Base-by-base conservation (phyloP, 352 stramenopile species). In the Aphanomyces cochlioides region DNA sequence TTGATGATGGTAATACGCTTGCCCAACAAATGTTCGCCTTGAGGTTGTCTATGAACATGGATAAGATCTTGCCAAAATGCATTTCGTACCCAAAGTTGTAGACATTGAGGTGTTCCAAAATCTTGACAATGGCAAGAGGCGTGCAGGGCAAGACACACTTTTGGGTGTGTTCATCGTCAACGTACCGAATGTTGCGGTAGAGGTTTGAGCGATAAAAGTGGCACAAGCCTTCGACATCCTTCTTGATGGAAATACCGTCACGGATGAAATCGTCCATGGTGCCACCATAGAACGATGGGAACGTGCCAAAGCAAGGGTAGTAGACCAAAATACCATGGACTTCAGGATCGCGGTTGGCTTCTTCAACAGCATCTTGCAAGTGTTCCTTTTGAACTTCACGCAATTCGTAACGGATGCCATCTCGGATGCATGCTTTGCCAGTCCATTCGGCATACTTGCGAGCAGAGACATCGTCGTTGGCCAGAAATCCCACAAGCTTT, bases 281-380 rank as follows among this genome's bases (percentile, higher is more conserved):
- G 54, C 92, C 94, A 37, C 97, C 97, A 67, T 88, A 98, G 77
- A 98, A 99, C 50, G 87, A 98, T 70, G 97, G 95, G 72, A 98
- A 96, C 50, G 91, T 75, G 47, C 96, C 97, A 73, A 99, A 99
- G 80, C 98, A 98, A 56, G 96, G 96, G 82, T 99, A 99, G 81
- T 99, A 99, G 17, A 99, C 91, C 64, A 99, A 96, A 72, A 99
- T 98, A 45, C 96, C 95, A 80, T 98, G 92, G 57, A 98, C 96
- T n/a, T 95, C 83, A 17, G 90, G 83, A 78, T 97, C 90, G 47
- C 82, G 87, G 79, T 99, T 99, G 65, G 92, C 93, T 67, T 94
- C 85, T 60, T 97, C 83, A 12, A 99, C 79, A 13, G 90, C 92
- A n/a, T 85, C 81, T 67, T 98, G 86, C 37, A 99, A 83, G 43